phyloP scores from a whole-genome alignment of 805 yeast species.

The Wickerhamiella vanderwaltii region DNA sequence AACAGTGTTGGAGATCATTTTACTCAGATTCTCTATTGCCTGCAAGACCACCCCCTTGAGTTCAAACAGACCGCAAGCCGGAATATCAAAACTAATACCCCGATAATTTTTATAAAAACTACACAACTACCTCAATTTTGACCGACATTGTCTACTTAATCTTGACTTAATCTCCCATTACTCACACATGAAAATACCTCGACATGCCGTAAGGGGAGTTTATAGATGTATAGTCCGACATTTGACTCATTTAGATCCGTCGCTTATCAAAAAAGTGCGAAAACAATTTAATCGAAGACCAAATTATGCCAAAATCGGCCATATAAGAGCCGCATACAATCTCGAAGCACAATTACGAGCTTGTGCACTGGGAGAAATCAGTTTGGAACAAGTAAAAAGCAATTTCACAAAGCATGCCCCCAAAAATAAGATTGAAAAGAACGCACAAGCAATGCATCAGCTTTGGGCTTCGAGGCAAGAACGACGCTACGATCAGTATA shows the following conservation, averaged over 20 bases:
- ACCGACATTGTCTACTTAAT: background rate
- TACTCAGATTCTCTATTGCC: too few relatives aligned
- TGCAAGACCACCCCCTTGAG: too few relatives aligned
- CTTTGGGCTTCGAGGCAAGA: conserved; percentile 15
- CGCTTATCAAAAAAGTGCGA: background rate
- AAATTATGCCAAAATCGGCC: conserved; percentile 12
- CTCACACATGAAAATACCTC: background rate
- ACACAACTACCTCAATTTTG: too few relatives aligned
- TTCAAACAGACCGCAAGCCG: too few relatives aligned
- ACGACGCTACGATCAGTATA: conserved; percentile 18
- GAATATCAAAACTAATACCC: too few relatives aligned
- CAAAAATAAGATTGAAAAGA: background rate
- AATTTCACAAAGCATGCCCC: background rate
- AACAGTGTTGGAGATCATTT: too few relatives aligned
- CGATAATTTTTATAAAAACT: too few relatives aligned
- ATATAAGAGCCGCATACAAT: conserved; percentile 13
- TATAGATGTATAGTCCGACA: conserved; percentile 12
- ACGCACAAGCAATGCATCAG: background rate
- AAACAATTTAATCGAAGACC: conserved; percentile 12
- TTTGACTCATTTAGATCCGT: conserved; percentile 6
- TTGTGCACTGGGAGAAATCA: conserved; percentile 8
- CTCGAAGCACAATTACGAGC: conserved; percentile 16
- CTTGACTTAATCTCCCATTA: background rate
- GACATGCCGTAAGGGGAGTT: conserved; percentile 1
- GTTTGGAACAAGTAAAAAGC: conserved; percentile 4